phyloP scores from a whole-genome alignment of 148 eudicot genomes.

The Cornus kousa region DNA sequence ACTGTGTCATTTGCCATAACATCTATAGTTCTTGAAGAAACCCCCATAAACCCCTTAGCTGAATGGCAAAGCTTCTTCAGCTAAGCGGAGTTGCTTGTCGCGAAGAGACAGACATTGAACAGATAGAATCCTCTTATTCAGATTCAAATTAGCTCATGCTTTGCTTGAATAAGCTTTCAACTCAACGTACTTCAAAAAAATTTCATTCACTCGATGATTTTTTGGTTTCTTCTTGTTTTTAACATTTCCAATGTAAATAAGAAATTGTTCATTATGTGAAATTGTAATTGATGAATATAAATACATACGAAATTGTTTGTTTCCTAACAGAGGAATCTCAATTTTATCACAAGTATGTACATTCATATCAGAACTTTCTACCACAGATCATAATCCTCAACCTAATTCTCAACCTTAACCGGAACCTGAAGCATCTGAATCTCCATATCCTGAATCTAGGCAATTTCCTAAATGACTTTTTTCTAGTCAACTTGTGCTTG shows the following conservation, averaged over 20 bases:
- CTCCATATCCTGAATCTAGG: conserved; percentile 34
- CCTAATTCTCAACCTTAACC: conserved; percentile 24
- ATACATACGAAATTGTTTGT: background rate
- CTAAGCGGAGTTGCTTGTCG: background rate
- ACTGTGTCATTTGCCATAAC: conserved; percentile 52
- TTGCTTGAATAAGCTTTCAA: background rate
- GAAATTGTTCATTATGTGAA: background rate
- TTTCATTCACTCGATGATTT: background rate
- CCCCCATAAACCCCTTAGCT: background rate
- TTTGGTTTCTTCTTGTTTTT: background rate
- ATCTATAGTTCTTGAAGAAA: conserved; percentile 17
- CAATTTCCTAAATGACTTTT: conserved; percentile 36
- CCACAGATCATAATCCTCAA: conserved; percentile 29
- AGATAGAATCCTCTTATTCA: background rate
- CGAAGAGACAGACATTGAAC: background rate
- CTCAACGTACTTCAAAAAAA: too few relatives aligned
- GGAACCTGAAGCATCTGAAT: conserved; percentile 22
- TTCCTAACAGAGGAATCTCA: background rate
- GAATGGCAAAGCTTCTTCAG: background rate
- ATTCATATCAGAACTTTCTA: conserved; percentile 13
- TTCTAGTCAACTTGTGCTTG: conserved; percentile 24
- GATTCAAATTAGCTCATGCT: background rate
- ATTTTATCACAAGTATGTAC: background rate
- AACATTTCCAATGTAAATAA: background rate
- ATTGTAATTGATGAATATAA: background rate